These are phyloP conservation scores for Phoma sp. DNA, from an alignment of 2,329 filamentous ascomycete species.

Conservation along the genomic window DNA sequence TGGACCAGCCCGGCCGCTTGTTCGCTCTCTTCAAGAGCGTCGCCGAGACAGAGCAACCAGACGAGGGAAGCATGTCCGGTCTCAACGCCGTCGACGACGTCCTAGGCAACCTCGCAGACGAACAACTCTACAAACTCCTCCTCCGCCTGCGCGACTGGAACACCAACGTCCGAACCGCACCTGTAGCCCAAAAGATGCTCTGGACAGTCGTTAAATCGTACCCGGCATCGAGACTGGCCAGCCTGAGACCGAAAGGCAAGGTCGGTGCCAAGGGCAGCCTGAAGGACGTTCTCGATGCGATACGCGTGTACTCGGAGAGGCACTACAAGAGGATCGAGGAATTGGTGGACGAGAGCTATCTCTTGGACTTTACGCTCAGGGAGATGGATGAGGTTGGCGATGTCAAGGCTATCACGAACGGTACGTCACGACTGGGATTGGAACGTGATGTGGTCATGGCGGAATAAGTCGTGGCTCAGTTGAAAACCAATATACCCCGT, in stretches of 20 bases:
- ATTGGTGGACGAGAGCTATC: constrained; percentile 89
- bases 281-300: constrained; percentile 84
- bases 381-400: constrained; percentile 80
- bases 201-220: constrained; percentile 81
- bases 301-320: constrained; percentile 88
- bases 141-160: constrained; percentile 94
- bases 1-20: constrained; percentile 91
- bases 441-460: constrained; percentile 42
- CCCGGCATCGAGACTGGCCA: constrained; percentile 77
- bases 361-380: constrained; percentile 89
- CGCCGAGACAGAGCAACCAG: constrained; percentile 66
- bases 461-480: constrained; percentile 22
- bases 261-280: constrained; percentile 54
- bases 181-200: constrained; percentile 84
- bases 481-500: constrained; percentile 18
- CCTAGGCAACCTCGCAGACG: constrained; percentile 76
- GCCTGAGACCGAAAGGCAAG: constrained; percentile 57
- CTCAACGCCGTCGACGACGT: constrained; percentile 78
- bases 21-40: constrained; percentile 84
- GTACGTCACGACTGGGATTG: constrained; percentile 27
- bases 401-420: constrained; percentile 35
- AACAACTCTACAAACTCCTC: constrained; percentile 84
- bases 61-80: constrained; percentile 69
- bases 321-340: constrained; percentile 92
- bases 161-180: constrained; percentile 86